phyloP scores from a whole-genome alignment of 2,329 filamentous ascomycete species.

The Thelonectria blattea region DNA sequence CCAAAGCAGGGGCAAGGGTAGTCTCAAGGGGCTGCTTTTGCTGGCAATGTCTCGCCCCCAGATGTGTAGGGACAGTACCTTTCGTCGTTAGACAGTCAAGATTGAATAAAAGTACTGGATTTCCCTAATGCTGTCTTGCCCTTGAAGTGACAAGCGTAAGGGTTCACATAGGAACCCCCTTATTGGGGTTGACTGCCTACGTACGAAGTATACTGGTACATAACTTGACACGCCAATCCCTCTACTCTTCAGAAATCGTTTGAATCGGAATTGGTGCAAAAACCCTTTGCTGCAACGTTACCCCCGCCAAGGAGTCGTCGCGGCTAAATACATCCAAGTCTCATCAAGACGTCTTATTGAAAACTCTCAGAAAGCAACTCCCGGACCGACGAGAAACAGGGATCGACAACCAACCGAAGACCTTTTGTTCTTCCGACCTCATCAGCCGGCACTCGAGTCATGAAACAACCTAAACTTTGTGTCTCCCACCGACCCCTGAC shows the following conservation, averaged over 20 bases:
- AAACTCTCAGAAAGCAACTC: too few species aligned
- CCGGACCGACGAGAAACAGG: not conserved
- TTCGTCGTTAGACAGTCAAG: conserved; percentile 15
- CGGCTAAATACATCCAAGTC: conserved; percentile 17
- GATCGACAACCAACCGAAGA: not conserved
- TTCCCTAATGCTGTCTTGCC: too few species aligned
- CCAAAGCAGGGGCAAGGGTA: not conserved
- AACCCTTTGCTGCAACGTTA: conserved; percentile 12
- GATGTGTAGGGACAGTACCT: conserved; percentile 4
- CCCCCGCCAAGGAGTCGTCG: not conserved
- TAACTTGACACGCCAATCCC: too few species aligned
- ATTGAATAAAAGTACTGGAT: conserved; percentile 18
- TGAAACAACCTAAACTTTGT: not conserved
- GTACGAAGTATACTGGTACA: too few species aligned
- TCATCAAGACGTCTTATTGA: not conserved
- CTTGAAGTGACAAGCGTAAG: too few species aligned
- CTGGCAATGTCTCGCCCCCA: not conserved
- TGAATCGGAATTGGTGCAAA: not conserved
- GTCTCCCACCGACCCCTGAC: conserved; percentile 1
- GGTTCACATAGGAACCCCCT: too few species aligned
- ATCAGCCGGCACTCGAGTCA: not conserved
- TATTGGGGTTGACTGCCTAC: too few species aligned
- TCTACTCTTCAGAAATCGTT: too few species aligned
- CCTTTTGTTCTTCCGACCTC: not conserved
- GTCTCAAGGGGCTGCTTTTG: not conserved